Evolutionary conservation across 2,329 filamentous ascomycete genomes (phyloP).

Genomic region (Beauveria sp.): DNA sequence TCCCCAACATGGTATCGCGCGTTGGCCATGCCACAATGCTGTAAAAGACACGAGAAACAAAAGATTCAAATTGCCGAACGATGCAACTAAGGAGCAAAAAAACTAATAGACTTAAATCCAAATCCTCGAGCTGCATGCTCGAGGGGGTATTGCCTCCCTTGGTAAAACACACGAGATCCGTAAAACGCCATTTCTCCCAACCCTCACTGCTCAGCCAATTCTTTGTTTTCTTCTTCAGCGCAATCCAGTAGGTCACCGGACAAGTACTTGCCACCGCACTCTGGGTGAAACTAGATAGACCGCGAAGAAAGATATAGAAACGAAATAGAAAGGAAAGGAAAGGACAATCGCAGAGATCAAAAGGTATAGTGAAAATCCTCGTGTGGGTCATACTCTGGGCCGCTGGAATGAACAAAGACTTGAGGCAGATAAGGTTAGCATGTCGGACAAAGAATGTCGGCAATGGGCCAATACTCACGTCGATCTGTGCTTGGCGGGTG

Average conservation of each 20-base stretch:
- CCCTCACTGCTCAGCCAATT: neutral
- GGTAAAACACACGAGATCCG: neutral
- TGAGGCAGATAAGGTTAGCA: neutral
- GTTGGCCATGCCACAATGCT: neutral
- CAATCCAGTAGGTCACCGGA: neutral
- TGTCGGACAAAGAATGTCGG: neutral
- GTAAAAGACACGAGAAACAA: neutral
- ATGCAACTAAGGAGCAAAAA: neutral
- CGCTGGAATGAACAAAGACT: neutral
- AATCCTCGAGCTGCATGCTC: neutral
- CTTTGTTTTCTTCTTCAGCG: neutral
- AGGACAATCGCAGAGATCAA: neutral
- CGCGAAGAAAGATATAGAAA: neutral
- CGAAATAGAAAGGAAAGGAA: neutral
- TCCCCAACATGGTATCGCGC: neutral
- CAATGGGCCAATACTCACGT: neutral
- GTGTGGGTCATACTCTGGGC: neutral
- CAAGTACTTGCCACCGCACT: neutral
- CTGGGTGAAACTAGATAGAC: neutral
- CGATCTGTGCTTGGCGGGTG: neutral
- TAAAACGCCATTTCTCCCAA: slow-evolving; percentile 1
- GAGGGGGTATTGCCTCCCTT: slow-evolving; percentile 6
- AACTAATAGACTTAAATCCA: neutral
- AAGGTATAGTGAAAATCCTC: slow-evolving; percentile 9
- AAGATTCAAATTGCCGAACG: neutral